These are phyloP conservation scores for Monilinia fructigena DNA, from an alignment of 2,329 filamentous ascomycete genomes.

Conservation along the genomic window DNA sequence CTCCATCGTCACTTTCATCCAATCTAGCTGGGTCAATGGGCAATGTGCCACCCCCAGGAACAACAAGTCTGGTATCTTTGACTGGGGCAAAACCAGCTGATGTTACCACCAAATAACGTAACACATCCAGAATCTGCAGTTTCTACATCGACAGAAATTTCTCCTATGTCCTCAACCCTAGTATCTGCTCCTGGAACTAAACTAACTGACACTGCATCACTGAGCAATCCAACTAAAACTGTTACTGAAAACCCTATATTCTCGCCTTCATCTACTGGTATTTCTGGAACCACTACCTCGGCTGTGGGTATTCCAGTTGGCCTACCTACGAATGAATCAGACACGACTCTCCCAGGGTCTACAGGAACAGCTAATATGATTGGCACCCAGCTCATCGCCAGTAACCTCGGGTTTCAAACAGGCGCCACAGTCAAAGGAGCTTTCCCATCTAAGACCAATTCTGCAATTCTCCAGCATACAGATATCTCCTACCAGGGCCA, in stretches of 20 bases:
- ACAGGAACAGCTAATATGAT: neutral
- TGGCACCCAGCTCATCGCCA: conserved; percentile 6
- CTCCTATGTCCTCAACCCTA: neutral
- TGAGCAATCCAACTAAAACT: conserved; percentile 1
- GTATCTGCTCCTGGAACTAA: neutral
- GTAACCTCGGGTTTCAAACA: neutral
- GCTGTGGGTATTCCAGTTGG: conserved; percentile 12
- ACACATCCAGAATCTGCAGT: neutral
- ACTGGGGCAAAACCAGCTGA: neutral
- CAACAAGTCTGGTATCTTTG: neutral
- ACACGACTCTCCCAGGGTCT: neutral
- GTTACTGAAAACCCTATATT: neutral
- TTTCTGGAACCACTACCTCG: neutral
- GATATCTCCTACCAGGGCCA: neutral
- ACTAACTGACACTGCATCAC: neutral
- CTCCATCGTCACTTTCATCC: neutral
- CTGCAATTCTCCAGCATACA: neutral
- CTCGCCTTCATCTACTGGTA: neutral
- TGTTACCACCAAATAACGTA: neutral
- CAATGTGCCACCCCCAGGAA: neutral
- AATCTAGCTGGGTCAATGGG: neutral
- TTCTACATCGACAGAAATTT: neutral
- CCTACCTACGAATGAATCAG: conserved; percentile 3
- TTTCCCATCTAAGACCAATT: neutral
- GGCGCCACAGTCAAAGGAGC: neutral